phyloP scores from a whole-genome alignment of 495 filamentous ascomycete genomes.

The Aspergillus carlsbadensis region DNA sequence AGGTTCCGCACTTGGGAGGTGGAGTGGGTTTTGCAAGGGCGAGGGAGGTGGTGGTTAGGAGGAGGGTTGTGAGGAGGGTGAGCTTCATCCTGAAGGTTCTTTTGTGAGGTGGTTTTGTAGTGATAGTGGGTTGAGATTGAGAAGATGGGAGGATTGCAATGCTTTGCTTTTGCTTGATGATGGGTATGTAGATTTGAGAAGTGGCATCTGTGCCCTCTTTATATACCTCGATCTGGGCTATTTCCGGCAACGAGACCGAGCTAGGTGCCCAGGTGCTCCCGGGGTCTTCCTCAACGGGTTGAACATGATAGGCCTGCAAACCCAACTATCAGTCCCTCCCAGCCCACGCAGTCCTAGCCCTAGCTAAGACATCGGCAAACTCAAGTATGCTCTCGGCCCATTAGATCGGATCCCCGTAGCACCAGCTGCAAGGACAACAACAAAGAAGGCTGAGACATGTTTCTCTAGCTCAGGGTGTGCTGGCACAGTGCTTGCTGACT shows the following conservation, averaged over 20 bases:
- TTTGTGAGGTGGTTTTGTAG: background rate
- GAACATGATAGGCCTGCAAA: conserved; percentile 6
- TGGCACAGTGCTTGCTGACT: background rate
- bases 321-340: background rate
- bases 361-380: background rate
- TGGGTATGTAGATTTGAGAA: background rate
- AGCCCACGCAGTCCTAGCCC: background rate
- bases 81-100: conserved; percentile 27
- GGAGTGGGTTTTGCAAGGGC: conserved; percentile 24
- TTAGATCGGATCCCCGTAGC: conserved; percentile 1
- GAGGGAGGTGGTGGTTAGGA: conserved; percentile 25
- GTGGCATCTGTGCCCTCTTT: background rate
- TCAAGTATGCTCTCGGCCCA: background rate
- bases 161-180: background rate
- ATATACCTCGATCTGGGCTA: conserved; percentile 2
- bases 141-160: background rate
- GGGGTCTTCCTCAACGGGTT: too few species aligned
- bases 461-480: background rate
- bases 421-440: conserved; percentile 11
- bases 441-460: conserved; percentile 13
- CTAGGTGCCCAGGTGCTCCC: too few species aligned
- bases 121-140: conserved; percentile 13
- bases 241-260: background rate
- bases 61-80: conserved; percentile 23
- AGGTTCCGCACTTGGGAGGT: conserved; percentile 34